Conservation (phyloP, 331 rosid species). For the Malus hybrid region DNA sequence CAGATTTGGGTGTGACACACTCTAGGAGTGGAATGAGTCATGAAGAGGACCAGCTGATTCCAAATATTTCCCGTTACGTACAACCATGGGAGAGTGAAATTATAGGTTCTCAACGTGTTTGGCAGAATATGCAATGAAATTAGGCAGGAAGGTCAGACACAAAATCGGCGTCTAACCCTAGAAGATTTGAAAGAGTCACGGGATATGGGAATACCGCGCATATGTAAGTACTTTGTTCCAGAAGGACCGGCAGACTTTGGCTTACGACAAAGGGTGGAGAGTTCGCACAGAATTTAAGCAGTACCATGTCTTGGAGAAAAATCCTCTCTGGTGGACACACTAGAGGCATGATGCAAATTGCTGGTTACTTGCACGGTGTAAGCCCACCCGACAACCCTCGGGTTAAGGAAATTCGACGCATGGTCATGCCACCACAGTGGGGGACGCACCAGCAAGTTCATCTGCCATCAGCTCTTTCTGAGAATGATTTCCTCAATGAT, state of each 20-base stretch:
- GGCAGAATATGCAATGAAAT: conserved; percentile 94
- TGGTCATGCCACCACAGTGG: conserved; percentile 93
- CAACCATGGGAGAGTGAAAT: conserved; percentile 99
- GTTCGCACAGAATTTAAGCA: conserved; percentile 98
- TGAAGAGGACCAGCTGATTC: conserved; percentile 95
- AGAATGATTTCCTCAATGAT: conserved; percentile 90
- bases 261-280: conserved; percentile 99
- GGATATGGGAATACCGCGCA: conserved; percentile 97
- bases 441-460: conserved; percentile 97
- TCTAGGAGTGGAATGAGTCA: conserved; percentile 99
- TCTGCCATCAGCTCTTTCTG: conserved; percentile 87
- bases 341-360: conserved; percentile 93
- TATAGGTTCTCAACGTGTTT: conserved; percentile 93
- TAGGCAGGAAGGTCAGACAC: conserved; percentile 96
- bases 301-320: conserved; percentile 90
- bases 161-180: conserved; percentile 90
- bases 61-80: conserved; percentile 88
- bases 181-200: conserved; percentile 97
- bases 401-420: conserved; percentile 92
- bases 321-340: conserved; percentile 99
- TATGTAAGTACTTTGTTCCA: conserved; percentile 75
- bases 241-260: conserved; percentile 90
- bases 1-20: conserved; percentile 96
- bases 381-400: conserved; percentile 99
- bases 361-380: conserved; percentile 91